These are phyloP conservation scores for Saccharomycopsis sp. DNA, from an alignment of 805 yeast species.

Conservation along the genomic window DNA sequence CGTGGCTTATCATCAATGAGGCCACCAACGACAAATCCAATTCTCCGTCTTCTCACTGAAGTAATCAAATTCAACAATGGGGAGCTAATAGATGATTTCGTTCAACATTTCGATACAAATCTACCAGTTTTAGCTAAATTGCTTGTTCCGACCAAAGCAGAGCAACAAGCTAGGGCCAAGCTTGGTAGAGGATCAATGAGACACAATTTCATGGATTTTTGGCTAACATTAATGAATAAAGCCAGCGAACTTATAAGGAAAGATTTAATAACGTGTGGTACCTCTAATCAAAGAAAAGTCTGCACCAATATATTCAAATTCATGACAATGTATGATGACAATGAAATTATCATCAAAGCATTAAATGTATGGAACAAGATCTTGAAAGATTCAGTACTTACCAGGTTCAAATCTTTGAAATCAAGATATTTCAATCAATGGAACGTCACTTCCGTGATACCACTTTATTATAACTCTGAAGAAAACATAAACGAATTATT, in stretches of 20 bases:
- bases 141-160: slow-evolving; percentile 45
- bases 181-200: slow-evolving; percentile 45
- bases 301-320: slow-evolving; percentile 64
- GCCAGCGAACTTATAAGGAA: slow-evolving; percentile 53
- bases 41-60: slow-evolving; percentile 47
- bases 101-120: slow-evolving; percentile 62
- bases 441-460: slow-evolving; percentile 51
- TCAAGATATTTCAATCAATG: slow-evolving; percentile 74
- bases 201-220: slow-evolving; percentile 50
- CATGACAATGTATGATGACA: slow-evolving; percentile 47
- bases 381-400: slow-evolving; percentile 51
- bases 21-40: slow-evolving; percentile 54
- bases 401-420: slow-evolving; percentile 50
- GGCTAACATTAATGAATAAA: slow-evolving; percentile 44
- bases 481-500: slow-evolving; percentile 33
- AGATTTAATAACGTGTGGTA: slow-evolving; percentile 40
- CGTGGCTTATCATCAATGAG: slow-evolving; percentile 55
- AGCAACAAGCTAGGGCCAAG: slow-evolving; percentile 32
- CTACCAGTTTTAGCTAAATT: slow-evolving; percentile 56
- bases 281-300: slow-evolving; percentile 43
- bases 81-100: slow-evolving; percentile 46
- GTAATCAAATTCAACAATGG: slow-evolving; percentile 46
- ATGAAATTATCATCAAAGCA: slow-evolving; percentile 33
- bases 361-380: slow-evolving; percentile 46
- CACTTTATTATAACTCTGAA: slow-evolving; percentile 39